phyloP scores from a whole-genome alignment of 2,329 filamentous ascomycete genomes.

The Aureobasidium lini region DNA sequence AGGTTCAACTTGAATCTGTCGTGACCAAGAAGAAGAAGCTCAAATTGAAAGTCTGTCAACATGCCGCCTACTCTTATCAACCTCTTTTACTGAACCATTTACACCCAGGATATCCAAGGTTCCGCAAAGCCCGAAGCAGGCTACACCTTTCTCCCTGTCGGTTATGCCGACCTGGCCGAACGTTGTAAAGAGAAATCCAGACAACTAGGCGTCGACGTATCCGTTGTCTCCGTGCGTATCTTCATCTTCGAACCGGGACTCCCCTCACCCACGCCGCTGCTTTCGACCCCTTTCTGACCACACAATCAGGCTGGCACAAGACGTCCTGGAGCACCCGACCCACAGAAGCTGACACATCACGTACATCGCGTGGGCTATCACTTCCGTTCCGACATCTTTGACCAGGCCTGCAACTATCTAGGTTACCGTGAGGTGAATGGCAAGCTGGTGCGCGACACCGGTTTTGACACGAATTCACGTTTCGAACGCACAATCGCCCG shows the following conservation, averaged over 20 bases:
- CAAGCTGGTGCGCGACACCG: conserved; percentile 24
- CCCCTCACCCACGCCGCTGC: neutral
- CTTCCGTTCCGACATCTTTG: conserved; percentile 53
- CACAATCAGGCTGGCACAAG: neutral
- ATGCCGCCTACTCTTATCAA: neutral
- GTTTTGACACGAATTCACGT: conserved; percentile 14
- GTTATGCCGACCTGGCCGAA: conserved; percentile 52
- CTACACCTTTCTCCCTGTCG: conserved; percentile 55
- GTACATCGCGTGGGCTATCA: conserved; percentile 57
- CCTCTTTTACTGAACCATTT: neutral
- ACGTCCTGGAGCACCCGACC: conserved; percentile 19
- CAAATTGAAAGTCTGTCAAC: conserved; percentile 38
- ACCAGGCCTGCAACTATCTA: conserved; percentile 48
- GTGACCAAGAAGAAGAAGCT: conserved; percentile 55
- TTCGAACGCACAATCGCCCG: conserved; percentile 13
- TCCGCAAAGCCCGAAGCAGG: conserved; percentile 43
- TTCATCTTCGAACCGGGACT: conserved; percentile 5
- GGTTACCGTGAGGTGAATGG: conserved; percentile 28
- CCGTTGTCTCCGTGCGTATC: conserved; percentile 52
- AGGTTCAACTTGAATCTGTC: conserved; percentile 51
- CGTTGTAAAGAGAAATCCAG: conserved; percentile 54
- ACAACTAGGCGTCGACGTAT: conserved; percentile 45
- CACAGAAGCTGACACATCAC: conserved; percentile 46
- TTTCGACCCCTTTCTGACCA: neutral
- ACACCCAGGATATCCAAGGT: neutral